Conservation (phyloP, 2,329 filamentous ascomycete genomes). For the Pseudogymnoascus sp. region DNA sequence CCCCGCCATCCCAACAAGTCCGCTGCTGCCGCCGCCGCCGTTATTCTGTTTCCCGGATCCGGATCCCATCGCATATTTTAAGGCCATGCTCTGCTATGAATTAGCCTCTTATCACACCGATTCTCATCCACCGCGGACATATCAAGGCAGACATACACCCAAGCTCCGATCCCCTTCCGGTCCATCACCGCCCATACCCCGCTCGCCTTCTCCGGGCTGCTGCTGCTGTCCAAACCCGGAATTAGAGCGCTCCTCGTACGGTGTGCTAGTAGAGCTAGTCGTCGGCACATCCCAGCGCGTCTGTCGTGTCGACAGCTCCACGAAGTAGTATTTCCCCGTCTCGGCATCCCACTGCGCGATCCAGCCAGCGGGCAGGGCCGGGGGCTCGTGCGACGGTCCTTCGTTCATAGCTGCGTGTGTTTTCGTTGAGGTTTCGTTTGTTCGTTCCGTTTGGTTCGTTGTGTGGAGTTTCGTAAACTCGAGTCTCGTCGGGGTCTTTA, state of each 20-base stretch:
- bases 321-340: constrained; percentile 61
- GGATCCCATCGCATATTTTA: constrained; percentile 26
- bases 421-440: neutral
- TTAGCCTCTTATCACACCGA: constrained; percentile 13
- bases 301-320: constrained; percentile 62
- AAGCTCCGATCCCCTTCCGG: constrained; percentile 53
- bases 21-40: constrained; percentile 20
- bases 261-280: constrained; percentile 51
- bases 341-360: constrained; percentile 61
- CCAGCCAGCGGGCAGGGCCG: constrained; percentile 56
- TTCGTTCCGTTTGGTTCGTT: neutral
- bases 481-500: neutral
- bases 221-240: constrained; percentile 30
- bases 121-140: neutral
- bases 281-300: constrained; percentile 70
- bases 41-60: constrained; percentile 22
- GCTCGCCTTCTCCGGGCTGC: constrained; percentile 15
- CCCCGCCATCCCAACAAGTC: constrained; percentile 21
- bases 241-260: constrained; percentile 19
- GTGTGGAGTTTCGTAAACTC: neutral
- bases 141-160: constrained; percentile 44
- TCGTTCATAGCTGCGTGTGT: constrained; percentile 14
- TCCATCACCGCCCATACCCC: constrained; percentile 41
- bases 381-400: constrained; percentile 37
- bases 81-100: constrained; percentile 16